These are phyloP conservation scores for Adansonia digitata DNA, from an alignment of 345 rosid species.

Conservation along the genomic window DNA sequence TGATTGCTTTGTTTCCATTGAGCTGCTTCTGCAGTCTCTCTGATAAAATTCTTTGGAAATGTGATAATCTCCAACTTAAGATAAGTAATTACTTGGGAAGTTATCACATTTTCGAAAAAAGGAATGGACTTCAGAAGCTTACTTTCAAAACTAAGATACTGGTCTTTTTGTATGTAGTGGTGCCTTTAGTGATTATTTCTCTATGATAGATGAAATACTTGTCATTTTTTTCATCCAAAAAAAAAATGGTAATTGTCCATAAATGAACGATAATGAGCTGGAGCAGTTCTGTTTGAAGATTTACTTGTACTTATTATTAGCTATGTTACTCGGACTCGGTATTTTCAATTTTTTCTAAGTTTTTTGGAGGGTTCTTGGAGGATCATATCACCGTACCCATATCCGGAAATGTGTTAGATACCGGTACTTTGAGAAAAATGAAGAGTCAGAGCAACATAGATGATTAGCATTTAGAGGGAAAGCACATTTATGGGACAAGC, in stretches of 20 bases:
- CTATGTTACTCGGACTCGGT: no score
- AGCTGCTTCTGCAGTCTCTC: slow-evolving; percentile 1
- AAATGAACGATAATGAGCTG: background rate
- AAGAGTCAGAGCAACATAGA: no score
- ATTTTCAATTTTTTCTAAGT: no score
- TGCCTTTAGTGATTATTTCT: background rate
- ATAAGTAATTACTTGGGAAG: background rate
- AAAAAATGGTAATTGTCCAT: background rate
- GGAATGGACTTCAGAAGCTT: background rate
- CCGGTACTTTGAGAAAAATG: no score
- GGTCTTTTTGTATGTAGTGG: background rate
- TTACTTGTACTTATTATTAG: background rate
- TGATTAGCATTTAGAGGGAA: no score
- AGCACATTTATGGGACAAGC: background rate
- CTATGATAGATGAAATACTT: background rate
- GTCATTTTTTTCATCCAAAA: background rate
- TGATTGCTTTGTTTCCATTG: background rate
- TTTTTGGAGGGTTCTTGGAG: no score
- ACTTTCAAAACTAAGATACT: background rate
- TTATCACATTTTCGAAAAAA: background rate
- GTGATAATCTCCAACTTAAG: background rate
- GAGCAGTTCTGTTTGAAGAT: background rate
- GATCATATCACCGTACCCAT: no score
- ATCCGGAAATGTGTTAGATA: no score
- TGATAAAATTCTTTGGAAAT: background rate